Percentiles rank a stretch among this genome's conserved stretches.
phyloP scores from a whole-genome alignment of 2,329 filamentous ascomycete genomes.

The Colletotrichum simmondsii region DNA sequence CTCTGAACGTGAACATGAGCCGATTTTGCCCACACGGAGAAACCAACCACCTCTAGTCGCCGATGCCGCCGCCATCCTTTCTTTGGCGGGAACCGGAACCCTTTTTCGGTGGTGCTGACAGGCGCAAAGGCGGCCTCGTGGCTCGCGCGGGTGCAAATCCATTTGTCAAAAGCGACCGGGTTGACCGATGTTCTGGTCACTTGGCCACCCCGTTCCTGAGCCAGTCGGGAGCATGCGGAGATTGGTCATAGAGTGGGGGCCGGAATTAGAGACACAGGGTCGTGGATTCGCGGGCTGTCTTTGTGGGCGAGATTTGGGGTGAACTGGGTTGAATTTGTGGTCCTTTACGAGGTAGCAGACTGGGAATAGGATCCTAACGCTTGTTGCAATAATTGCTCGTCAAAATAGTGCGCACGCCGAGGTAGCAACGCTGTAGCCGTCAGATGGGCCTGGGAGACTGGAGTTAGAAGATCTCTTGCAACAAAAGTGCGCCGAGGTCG shows the following conservation, averaged over 20 bases:
- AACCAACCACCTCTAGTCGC: neutral
- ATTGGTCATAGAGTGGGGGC: constrained; percentile 11
- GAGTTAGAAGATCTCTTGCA: neutral
- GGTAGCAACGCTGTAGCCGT: neutral
- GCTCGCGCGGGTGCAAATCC: constrained; percentile 1
- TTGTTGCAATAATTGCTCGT: neutral
- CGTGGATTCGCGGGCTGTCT: neutral
- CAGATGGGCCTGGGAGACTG: neutral
- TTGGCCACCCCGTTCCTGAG: constrained; percentile 26
- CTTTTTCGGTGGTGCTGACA: neutral
- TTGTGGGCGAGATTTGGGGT: neutral
- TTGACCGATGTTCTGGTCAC: constrained; percentile 25
- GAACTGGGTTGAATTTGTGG: neutral
- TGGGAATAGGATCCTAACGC: neutral
- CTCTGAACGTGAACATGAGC: neutral
- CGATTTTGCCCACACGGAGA: neutral
- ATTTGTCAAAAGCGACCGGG: constrained; percentile 24
- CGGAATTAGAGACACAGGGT: neutral
- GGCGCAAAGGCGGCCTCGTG: neutral
- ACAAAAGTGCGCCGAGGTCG: neutral
- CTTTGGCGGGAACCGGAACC: neutral
- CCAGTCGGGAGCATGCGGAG: constrained; percentile 29
- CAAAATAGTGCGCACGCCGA: neutral
- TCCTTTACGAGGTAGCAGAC: neutral
- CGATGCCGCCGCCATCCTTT: neutral